These are phyloP conservation scores for Lentinus tigrinus DNA, from an alignment of 768 basidiomycete species.

Conservation along the genomic window DNA sequence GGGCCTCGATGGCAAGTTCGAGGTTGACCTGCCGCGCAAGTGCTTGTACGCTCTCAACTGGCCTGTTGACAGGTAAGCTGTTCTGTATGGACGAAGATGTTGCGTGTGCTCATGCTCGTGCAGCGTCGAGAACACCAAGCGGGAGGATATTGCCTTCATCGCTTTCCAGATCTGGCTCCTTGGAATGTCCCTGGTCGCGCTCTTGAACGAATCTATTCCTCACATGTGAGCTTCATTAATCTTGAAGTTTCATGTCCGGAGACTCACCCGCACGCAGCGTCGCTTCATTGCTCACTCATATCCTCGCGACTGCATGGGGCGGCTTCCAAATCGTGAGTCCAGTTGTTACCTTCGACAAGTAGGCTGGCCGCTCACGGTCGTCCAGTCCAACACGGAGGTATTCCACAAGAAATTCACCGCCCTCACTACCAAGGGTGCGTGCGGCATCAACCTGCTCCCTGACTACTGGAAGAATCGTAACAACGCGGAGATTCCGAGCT, in stretches of 20 bases:
- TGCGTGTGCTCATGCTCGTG: background rate
- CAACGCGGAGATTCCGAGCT: slow-evolving; percentile 60
- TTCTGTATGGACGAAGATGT: background rate
- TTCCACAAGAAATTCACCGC: slow-evolving; percentile 58
- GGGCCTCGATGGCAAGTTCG: slow-evolving; percentile 32
- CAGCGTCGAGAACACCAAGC: slow-evolving; percentile 69
- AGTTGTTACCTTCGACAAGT: background rate
- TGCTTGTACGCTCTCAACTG: slow-evolving; percentile 68
- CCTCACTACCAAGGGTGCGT: slow-evolving; percentile 65
- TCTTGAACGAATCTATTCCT: slow-evolving; percentile 77
- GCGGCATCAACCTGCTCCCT: slow-evolving; percentile 54
- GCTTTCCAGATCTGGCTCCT: slow-evolving; percentile 80
- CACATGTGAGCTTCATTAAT: slow-evolving; percentile 45
- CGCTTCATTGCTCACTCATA: slow-evolving; percentile 70
- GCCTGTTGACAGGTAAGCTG: slow-evolving; percentile 64
- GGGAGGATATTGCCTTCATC: slow-evolving; percentile 77
- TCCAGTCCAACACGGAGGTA: slow-evolving; percentile 41
- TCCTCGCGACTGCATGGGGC: slow-evolving; percentile 73
- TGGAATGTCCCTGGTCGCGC: slow-evolving; percentile 72
- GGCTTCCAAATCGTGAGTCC: slow-evolving; percentile 53
- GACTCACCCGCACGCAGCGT: slow-evolving; percentile 32
- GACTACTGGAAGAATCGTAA: slow-evolving; percentile 63
- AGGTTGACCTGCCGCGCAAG: slow-evolving; percentile 38
- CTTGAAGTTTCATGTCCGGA: background rate
- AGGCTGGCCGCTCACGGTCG: background rate